These are phyloP conservation scores for Magnaporthiopsis rhizophila DNA, from an alignment of 2,329 filamentous ascomycete genomes.

Conservation along the genomic window DNA sequence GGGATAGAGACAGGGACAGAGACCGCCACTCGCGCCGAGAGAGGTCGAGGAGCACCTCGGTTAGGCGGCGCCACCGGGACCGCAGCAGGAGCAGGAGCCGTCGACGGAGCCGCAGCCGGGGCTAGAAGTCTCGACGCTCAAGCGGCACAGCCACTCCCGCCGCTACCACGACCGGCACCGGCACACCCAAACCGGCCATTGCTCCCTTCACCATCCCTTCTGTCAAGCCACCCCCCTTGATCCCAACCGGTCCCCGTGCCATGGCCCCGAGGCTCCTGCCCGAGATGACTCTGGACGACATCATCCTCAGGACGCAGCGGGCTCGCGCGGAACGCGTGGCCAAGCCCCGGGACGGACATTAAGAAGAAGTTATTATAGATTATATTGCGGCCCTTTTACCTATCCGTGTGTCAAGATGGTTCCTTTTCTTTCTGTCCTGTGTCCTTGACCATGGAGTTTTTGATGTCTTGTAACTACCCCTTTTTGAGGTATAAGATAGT, in stretches of 20 bases:
- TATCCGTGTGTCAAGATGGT: neutral
- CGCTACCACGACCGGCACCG: neutral
- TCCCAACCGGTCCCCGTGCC: neutral
- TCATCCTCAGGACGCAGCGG: neutral
- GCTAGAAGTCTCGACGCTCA: slow-evolving; percentile 11
- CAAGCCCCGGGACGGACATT: neutral
- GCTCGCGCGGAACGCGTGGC: neutral
- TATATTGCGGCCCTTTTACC: neutral
- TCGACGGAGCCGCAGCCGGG: slow-evolving; percentile 20
- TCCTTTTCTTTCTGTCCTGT: neutral
- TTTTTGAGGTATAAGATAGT: neutral
- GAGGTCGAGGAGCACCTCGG: slow-evolving; percentile 16
- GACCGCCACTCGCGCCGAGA: slow-evolving; percentile 16
- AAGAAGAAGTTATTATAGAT: neutral
- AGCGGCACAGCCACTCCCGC: neutral
- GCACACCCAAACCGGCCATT: neutral
- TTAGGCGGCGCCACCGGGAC: slow-evolving; percentile 14
- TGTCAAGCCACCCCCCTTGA: neutral
- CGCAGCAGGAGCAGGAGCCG: slow-evolving; percentile 18
- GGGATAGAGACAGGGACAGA: slow-evolving; percentile 19
- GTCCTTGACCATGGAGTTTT: neutral
- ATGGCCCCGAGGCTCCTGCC: neutral
- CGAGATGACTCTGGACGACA: neutral
- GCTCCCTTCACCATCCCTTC: neutral
- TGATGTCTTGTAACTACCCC: neutral